Evolutionary conservation across 1,284 basidiomycete genomes (phyloP), one percentile per base, ranked within the genome.

Genomic region (Ceratobasidium sp.): DNA sequence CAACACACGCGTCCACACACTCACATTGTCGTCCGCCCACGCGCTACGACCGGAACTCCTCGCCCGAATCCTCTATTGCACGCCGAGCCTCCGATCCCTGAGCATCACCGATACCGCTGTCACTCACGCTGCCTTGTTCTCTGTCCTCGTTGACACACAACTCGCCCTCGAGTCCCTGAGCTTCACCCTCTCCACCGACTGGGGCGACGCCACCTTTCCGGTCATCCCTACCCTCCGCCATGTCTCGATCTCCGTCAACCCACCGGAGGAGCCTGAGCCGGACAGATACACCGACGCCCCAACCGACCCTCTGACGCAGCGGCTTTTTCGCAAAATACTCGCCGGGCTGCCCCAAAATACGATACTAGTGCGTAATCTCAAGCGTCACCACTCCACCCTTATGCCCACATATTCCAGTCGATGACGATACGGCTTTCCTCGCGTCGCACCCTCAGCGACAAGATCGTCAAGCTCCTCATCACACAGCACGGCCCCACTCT

Each of bases 81-180:
- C 71, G 22, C 19, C 59, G 13, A 7, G 19, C 19, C 71, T 74
- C 34, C 59, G 61, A 49, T 74, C 71, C 19, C 71, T 74, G 11
- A 74, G 49, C 37, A 74, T 74, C 49, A 74, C 57, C 29, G 46
- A 74, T 49, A 37, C 59, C n/a, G 46, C 64, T 34, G 37, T 74
- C 34, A 25, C 57, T 6, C 71, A 61, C 44, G 32, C 1, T 9
- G 43, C 19, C 4, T 32, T 74, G 9, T 74, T 74, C 46, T 22
- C n/a, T 13, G 34, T 65, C 29, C 46, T 74, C 29, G 34, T 15
- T n/a, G 32, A 62, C 15, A 51, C 69, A 4, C 44, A 25, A 4
- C 59, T 61, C 25, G 29, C n/a, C 17, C 71, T 74, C 61, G 71
- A 74, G 46, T 52, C 71, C 22, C 71, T 74, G 44, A 46, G 57